Evolutionary conservation across 805 yeast species (phyloP), one percentile per base, ranked within the genome.

Genomic region (Teunomyces barrocoloradensis): DNA sequence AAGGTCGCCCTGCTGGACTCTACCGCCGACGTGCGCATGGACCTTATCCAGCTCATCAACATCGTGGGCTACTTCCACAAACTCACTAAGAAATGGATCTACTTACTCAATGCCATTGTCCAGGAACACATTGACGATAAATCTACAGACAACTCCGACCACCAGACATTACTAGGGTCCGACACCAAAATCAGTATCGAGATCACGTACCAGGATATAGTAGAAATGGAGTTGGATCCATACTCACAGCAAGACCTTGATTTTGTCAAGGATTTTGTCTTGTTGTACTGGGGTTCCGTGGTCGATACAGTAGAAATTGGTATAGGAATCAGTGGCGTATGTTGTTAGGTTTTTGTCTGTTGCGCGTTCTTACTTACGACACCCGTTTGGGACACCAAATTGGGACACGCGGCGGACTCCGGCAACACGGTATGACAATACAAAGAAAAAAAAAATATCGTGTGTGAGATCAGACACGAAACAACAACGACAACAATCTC

Each of bases 181-280:
- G 29, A 25, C 28, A 43, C 42, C 25, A 56, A 56, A 41, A 44
- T 64, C 33, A 50, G 50, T 20, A 49, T 72, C 28, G 71, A 63
- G 47, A 57, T 73, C 38, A 69, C 74, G 6, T 69, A 69, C 52
- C 75, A 71, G 53, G 77, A 72, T 51, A 53, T 73, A 32, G 56
- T 60, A 10, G 75, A 71, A 37, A 65, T 72, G 70, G 78, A 69
- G 52, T 58, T 73, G 43, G 77, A 73, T 53, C 75, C 75, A 10
- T 70, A 71, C 52, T 64, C 68, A n/a, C 59, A 57, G 32, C 64
- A 61, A 37, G 77, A 72, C 52, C 47, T 65, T 36, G 61, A 60
- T 7, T 73, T 73, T 54, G 64, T 70, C 37, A 59, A 61, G 43
- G 66, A 64, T 28, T 68, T 73, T 56, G 66, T 69, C 5, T 45